phyloP scores from a whole-genome alignment of 345 rosid species.

The Salix caprea region DNA sequence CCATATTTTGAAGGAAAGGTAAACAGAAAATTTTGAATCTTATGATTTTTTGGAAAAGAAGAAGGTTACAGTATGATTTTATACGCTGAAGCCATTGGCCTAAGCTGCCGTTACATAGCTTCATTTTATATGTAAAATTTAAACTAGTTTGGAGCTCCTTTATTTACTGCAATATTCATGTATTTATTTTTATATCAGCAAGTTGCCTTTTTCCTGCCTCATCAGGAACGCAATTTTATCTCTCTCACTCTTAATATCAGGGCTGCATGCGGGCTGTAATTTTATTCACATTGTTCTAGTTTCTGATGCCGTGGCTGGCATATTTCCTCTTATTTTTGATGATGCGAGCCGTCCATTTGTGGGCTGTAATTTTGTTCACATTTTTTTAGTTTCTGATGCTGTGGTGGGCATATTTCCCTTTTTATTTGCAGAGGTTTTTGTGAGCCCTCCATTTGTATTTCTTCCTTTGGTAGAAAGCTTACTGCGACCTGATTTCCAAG shows the following conservation, averaged over 20 bases:
- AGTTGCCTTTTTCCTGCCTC: neutral
- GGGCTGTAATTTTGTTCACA: neutral
- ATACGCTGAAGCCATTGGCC: neutral
- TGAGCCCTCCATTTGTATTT: constrained; percentile 69
- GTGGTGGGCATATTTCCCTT: neutral
- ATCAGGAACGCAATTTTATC: no score
- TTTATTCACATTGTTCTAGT: neutral
- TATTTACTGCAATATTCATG: neutral
- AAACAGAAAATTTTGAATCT: neutral
- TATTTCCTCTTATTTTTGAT: neutral
- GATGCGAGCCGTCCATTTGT: neutral
- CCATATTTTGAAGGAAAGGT: neutral
- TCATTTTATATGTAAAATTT: neutral
- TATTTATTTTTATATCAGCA: neutral
- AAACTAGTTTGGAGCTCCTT: neutral
- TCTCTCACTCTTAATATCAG: neutral
- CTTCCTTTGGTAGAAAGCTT: constrained; percentile 44
- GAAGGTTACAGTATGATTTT: neutral
- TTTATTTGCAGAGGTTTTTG: constrained; percentile 56
- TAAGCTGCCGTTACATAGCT: neutral
- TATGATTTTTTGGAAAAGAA: neutral
- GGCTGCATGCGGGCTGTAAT: neutral
- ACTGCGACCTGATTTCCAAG: constrained; percentile 51
- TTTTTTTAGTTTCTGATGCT: neutral
- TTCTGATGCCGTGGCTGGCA: neutral